These are phyloP conservation scores for Tolypocladium pustulatum DNA, from an alignment of 2,329 filamentous ascomycete species.

Conservation along the genomic window DNA sequence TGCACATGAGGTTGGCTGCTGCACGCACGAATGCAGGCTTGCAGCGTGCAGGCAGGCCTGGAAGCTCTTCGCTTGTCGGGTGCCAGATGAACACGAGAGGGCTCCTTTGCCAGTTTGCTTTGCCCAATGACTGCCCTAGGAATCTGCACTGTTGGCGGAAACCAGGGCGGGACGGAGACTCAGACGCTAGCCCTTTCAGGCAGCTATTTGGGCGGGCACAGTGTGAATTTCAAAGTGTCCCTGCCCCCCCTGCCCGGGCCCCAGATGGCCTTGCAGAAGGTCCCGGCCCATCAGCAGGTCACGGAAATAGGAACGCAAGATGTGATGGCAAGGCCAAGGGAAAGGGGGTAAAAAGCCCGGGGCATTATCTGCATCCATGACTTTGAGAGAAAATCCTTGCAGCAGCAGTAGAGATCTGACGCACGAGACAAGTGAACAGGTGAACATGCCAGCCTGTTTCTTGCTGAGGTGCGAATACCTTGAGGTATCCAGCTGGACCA, in stretches of 20 bases:
- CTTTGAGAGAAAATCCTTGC: not conserved
- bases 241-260: not conserved
- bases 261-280: not conserved
- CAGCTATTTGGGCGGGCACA: slow-evolving; percentile 1
- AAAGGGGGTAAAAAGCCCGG: not conserved
- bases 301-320: not conserved
- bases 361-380: no score
- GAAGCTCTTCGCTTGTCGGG: not conserved
- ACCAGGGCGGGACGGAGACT: not conserved
- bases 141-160: not conserved
- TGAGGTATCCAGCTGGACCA: not conserved
- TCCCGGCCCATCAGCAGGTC: not conserved
- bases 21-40: not conserved
- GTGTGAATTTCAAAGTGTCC: not conserved
- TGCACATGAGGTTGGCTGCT: not conserved
- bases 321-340: not conserved
- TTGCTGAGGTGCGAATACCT: not conserved
- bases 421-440: not conserved
- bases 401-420: not conserved
- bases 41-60: not conserved
- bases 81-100: not conserved
- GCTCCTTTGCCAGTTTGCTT: not conserved
- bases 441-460: not conserved
- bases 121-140: not conserved
- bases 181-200: slow-evolving; percentile 1